These are phyloP conservation scores for Posidonia oceanica DNA, from an alignment of 116 monocot species.

Conservation along the genomic window DNA sequence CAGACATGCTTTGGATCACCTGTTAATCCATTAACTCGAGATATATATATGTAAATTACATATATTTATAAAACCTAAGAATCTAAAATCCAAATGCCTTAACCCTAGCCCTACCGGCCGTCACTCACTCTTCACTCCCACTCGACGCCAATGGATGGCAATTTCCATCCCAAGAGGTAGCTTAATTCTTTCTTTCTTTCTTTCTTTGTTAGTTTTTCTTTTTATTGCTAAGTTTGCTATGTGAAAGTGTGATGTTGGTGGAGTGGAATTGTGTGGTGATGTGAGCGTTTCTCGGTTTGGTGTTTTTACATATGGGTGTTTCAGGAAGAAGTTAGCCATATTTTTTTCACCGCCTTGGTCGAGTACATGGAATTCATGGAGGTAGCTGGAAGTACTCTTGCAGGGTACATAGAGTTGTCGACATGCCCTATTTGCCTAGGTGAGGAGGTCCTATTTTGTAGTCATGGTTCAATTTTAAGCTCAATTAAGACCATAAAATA, in stretches of 20 bases:
- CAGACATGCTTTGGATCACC: too few relatives aligned
- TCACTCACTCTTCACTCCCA: too few relatives aligned
- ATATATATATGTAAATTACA: too few relatives aligned
- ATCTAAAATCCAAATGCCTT: too few relatives aligned
- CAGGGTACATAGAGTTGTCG: slow-evolving; percentile 70
- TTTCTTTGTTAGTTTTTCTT: background rate
- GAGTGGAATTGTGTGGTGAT: background rate
- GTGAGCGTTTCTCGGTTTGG: background rate
- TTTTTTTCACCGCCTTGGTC: slow-evolving; percentile 52
- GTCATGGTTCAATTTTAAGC: too few relatives aligned
- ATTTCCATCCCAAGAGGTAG: slow-evolving; percentile 59
- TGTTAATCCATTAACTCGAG: too few relatives aligned
- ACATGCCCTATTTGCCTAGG: slow-evolving; percentile 84
- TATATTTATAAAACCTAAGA: too few relatives aligned
- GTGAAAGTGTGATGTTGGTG: background rate
- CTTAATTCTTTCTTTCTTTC: background rate
- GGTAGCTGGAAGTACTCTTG: slow-evolving; percentile 43
- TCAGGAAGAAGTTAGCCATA: slow-evolving; percentile 83
- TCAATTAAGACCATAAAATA: too few relatives aligned
- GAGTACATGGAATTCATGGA: slow-evolving; percentile 60
- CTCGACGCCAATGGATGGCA: slow-evolving; percentile 58
- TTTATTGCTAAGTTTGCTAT: background rate
- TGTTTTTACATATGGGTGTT: slow-evolving; percentile 1
- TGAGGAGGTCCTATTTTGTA: too few relatives aligned
- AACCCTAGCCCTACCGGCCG: too few relatives aligned